These are phyloP conservation scores for Naematelia aurantialba DNA, from an alignment of 768 basidiomycete genomes.

Conservation along the genomic window DNA sequence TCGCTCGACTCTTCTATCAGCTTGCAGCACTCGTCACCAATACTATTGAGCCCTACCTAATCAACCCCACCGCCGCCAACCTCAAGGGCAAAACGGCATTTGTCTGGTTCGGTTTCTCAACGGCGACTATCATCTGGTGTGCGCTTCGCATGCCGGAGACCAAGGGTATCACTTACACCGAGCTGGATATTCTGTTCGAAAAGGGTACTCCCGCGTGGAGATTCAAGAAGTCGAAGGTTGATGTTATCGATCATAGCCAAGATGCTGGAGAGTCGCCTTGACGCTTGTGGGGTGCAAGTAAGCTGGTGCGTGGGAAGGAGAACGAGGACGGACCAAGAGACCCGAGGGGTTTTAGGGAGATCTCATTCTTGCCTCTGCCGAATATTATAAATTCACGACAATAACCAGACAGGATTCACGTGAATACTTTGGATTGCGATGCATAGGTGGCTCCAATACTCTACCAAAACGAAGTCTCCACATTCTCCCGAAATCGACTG, in stretches of 20 bases:
- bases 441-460: too few species aligned
- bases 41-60: slow-evolving; percentile 2
- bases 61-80: slow-evolving; percentile 2
- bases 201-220: slow-evolving; percentile 2
- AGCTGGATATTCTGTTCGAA: slow-evolving; percentile 4
- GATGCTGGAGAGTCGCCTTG: too few species aligned
- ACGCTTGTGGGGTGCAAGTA: too few species aligned
- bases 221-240: slow-evolving; percentile 1
- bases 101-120: slow-evolving; percentile 1
- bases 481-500: too few species aligned
- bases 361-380: too few species aligned
- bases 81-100: slow-evolving; percentile 5
- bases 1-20: slow-evolving; percentile 5
- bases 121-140: background rate
- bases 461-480: too few species aligned
- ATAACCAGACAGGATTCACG: too few species aligned
- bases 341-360: too few species aligned
- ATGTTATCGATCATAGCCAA: slow-evolving; percentile 1
- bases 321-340: too few species aligned
- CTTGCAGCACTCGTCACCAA: slow-evolving; percentile 1
- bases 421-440: too few species aligned
- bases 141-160: slow-evolving; percentile 7
- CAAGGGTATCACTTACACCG: background rate
- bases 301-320: too few species aligned
- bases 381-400: too few species aligned